Evolutionary conservation across 2,329 filamentous ascomycete genomes (phyloP).

Genomic region (Cephalotrichum gorgonifer): DNA sequence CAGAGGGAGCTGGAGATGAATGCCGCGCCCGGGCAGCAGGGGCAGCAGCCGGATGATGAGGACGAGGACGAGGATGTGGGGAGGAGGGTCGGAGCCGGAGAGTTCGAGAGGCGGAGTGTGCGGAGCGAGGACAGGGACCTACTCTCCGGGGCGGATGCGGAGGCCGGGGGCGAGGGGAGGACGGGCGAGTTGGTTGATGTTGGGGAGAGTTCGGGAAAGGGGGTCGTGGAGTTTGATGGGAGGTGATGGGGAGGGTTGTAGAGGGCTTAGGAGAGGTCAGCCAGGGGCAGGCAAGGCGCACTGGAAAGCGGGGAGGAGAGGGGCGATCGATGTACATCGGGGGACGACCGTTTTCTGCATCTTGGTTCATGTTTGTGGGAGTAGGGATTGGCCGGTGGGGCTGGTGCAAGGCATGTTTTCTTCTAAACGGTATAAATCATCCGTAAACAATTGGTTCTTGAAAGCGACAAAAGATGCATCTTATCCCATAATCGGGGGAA

Average conservation of each 20-base stretch:
- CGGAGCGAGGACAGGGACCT: constrained; percentile 59
- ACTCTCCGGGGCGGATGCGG: constrained; percentile 63
- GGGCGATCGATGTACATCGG: neutral
- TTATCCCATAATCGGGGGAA: too few relatives aligned
- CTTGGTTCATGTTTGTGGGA: constrained; percentile 6
- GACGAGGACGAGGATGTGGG: constrained; percentile 34
- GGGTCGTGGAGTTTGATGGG: constrained; percentile 32
- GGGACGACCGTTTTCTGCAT: neutral
- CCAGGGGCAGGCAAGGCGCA: neutral
- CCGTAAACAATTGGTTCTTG: too few relatives aligned
- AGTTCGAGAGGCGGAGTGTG: constrained; percentile 53
- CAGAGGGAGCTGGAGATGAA: constrained; percentile 85
- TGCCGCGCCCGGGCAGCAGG: constrained; percentile 50
- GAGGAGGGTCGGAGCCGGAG: constrained; percentile 30
- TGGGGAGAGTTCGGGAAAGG: constrained; percentile 19
- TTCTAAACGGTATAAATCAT: too few relatives aligned
- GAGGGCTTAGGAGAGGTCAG: too few relatives aligned
- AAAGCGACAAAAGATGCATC: too few relatives aligned
- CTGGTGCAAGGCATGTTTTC: neutral
- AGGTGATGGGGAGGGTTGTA: constrained; percentile 10
- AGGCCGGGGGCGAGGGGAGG: constrained; percentile 33
- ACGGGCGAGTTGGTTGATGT: neutral
- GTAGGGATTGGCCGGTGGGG: neutral
- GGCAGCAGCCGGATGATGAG: constrained; percentile 63
- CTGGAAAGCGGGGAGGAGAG: neutral